These are phyloP conservation scores for Gossypium raimondii DNA, from an alignment of 345 rosid species.

Conservation along the genomic window DNA sequence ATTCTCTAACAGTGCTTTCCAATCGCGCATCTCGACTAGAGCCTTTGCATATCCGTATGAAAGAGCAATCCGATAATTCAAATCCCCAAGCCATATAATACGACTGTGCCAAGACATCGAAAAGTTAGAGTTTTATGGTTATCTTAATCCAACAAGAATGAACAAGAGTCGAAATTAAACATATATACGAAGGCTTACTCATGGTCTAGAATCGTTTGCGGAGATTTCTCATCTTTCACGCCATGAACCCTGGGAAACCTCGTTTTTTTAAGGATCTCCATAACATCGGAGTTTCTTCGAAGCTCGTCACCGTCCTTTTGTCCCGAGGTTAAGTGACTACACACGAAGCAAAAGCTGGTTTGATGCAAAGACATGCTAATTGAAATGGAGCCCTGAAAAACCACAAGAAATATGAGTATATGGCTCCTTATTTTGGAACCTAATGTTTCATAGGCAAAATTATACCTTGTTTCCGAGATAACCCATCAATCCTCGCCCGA, in stretches of 20 bases:
- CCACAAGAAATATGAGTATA: constrained; percentile 11
- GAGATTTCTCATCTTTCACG: constrained; percentile 60
- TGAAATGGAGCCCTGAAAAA: constrained; percentile 89
- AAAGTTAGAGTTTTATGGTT: constrained; percentile 5
- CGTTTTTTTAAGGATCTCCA: constrained; percentile 95
- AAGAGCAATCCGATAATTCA: constrained; percentile 89
- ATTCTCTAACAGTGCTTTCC: constrained; percentile 86
- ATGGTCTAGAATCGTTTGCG: constrained; percentile 80
- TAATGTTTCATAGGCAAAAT: constrained; percentile 9
- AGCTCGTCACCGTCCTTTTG: constrained; percentile 98
- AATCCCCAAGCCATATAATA: constrained; percentile 95
- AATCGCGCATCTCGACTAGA: constrained; percentile 93
- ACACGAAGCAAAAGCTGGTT: constrained; percentile 95
- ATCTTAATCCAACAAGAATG: neutral
- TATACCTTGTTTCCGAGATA: constrained; percentile 96
- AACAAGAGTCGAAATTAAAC: neutral
- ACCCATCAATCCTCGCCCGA: constrained; percentile 99
- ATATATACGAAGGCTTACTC: constrained; percentile 44
- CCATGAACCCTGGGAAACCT: constrained; percentile 83
- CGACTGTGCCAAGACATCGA: constrained; percentile 49
- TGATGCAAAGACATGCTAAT: constrained; percentile 95
- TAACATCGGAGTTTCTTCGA: constrained; percentile 87
- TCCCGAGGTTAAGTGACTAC: constrained; percentile 95
- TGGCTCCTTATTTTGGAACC: constrained; percentile 2
- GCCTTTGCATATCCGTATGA: constrained; percentile 85